Evolutionary conservation across 2,329 filamentous ascomycete species (phyloP), one percentile per base, ranked within the genome.

Genomic region (Cladosporium sp.): DNA sequence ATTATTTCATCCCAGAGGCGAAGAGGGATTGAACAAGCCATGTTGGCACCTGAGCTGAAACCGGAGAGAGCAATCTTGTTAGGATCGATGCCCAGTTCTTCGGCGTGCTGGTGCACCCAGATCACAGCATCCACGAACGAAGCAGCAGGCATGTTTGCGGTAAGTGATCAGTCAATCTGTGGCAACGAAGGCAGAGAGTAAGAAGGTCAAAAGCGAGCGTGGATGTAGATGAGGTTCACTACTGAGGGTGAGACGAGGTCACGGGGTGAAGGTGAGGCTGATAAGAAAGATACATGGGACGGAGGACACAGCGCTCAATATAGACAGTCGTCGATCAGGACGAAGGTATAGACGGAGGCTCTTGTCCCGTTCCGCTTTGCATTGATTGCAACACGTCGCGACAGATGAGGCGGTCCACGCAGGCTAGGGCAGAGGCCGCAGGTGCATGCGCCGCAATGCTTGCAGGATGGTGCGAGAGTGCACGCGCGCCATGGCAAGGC

Each of bases 41-140:
- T 83, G 74, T 89, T 89, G 24, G 83, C 87, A 3, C 87, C 87
- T 0, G 86, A 86, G 1, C 85, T 88, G 77, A 90, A 90, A 26
- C 87, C 87, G 30, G 83, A 86, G 5, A 89, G 77, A 1, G 83
- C 84, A 59, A 89, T 83, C 63, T 85, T 85, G 34, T 83, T 81
- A 2, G 82, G 75, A 71, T 89, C 86, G 47, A 90, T 78, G 44
- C 83, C 81, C 36, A 89, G 75, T 61, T 87, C 84, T 4, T 80
- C 77, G 0, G 86, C 85, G 71, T 88, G 79, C 34, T 82, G 76
- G 38, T 85, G 82, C 5, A 89, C 79, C 75, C 86, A 88, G 5
- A 88, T 77, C 24, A 90, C 77, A 1, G 87, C 85, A 66, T 87
- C 86, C 7, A 86, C 86, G 24, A 64, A 34, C 18, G 61, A 41